Evolutionary conservation across 306 rosid genomes (phyloP).

Genomic region (Cucurbita maxima): DNA sequence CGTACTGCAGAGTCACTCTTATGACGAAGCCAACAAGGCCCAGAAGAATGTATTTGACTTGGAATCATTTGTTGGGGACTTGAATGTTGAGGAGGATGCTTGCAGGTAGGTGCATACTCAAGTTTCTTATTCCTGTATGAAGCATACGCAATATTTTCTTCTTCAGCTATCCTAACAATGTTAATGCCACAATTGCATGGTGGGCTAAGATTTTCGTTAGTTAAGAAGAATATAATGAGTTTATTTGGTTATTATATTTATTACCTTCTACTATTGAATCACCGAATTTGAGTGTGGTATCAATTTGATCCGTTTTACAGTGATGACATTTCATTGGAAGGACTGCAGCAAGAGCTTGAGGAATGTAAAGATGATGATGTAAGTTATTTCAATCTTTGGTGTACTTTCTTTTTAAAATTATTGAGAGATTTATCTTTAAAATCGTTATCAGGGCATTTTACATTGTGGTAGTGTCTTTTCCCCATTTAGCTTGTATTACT

Average conservation of each 20-base stretch:
- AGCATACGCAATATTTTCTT: not conserved
- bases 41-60: constrained; percentile 43
- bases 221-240: not conserved
- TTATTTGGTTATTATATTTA: not conserved
- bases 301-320: constrained; percentile 23
- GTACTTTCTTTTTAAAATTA: not conserved
- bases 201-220: not conserved
- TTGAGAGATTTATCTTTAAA: not conserved
- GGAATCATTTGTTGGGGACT: constrained; percentile 78
- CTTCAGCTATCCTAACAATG: not conserved
- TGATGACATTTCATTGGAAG: constrained; percentile 75
- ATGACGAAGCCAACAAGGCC: constrained; percentile 19
- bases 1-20: constrained; percentile 26
- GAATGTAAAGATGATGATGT: constrained; percentile 77
- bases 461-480: not conserved
- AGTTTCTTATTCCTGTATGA: not conserved
- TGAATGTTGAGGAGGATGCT: constrained; percentile 59
- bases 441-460: not conserved
- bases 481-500: not conserved
- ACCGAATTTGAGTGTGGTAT: not conserved
- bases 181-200: not conserved
- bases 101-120: constrained; percentile 32
- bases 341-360: constrained; percentile 81
- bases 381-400: constrained; percentile 12
- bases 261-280: not conserved